Evolutionary conservation across 176 grass and related monocot genomes (phyloP), one percentile per base, ranked within the genome.

Genomic region (barley (Hordeum vulgare)): DNA sequence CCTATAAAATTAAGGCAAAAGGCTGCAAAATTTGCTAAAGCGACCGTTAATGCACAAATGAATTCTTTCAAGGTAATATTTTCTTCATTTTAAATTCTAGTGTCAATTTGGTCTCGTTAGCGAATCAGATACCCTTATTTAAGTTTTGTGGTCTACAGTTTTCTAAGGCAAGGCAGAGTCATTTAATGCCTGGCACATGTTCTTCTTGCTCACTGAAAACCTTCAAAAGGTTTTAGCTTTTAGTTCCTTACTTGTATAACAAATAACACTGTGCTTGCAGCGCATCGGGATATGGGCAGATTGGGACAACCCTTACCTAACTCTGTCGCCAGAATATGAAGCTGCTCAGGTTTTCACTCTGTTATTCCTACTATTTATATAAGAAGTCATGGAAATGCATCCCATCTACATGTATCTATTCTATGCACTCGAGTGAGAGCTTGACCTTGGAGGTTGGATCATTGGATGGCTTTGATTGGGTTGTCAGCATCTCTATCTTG

Each of bases 1-100:
- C 96, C 96, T 74, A 90, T 98, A 80, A 95, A 91, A 66, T 82
- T 98, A 79, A 91, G 93, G 83, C 81, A 98, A 88, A 98, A 98
- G 35, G 96, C 96, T 80, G 96, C 96, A 85, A 98, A 98, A 74
- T 98, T 98, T 91, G 96, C 96, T 56, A 95, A 91, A 92, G 84
- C 85, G 49, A 98, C 96, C 63, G 93, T 98, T 56, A 91, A 88
- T 47, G 81, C 86, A 88, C 96, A 98, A 73, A 95, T 95, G 96
- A 98, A 98, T 61, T 93, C 92, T 88, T 98, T 98, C 87, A 95
- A 95, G 91, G 96, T 98, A 83, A 71, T 59, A 7, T 61, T 62
- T 76, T 79, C 61, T 85, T 80, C 28, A 11, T 69, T 80, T 79
- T 75, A 42, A 75, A 25, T 68, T 70, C 39, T 54, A 62, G 60